Percentiles rank a stretch among this genome's conserved stretches.
Conservation (phyloP, 2,329 filamentous ascomycete genomes). For the Xylariaceae sp. region DNA sequence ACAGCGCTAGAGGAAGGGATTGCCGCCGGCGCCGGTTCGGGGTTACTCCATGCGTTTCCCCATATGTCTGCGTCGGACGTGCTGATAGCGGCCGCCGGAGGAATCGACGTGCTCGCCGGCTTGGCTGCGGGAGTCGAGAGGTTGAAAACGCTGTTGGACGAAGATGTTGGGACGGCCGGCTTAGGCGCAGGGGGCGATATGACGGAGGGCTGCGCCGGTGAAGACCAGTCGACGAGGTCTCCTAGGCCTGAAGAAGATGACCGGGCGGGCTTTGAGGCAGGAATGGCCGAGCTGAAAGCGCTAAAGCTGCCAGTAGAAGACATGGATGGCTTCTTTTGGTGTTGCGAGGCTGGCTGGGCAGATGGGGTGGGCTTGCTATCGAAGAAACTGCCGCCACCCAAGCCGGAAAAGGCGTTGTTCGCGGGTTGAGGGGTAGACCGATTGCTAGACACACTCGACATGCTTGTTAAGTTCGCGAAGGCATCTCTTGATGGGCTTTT, state of each 20-base stretch:
- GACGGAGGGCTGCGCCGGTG: constrained; percentile 41
- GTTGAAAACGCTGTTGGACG: constrained; percentile 77
- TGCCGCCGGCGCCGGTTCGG: constrained; percentile 48
- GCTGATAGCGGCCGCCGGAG: constrained; percentile 37
- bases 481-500: constrained; percentile 34
- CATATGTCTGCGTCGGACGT: constrained; percentile 64
- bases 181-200: constrained; percentile 40
- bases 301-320: constrained; percentile 58
- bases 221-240: constrained; percentile 75
- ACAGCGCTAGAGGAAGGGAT: constrained; percentile 40
- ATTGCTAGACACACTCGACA: constrained; percentile 35
- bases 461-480: constrained; percentile 32
- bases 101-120: constrained; percentile 39
- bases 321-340: constrained; percentile 41
- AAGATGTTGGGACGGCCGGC: constrained; percentile 36
- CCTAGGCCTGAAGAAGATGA: constrained; percentile 57
- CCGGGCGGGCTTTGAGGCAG: constrained; percentile 38
- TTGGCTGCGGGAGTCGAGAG: constrained; percentile 54
- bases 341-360: constrained; percentile 48
- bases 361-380: constrained; percentile 67
- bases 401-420: constrained; percentile 34
- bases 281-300: constrained; percentile 46
- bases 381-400: constrained; percentile 77
- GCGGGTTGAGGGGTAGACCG: constrained; percentile 35
- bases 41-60: constrained; percentile 82